A percentile compares a stretch with the other conserved stretches of the same genome.
phyloP scores from a whole-genome alignment of 2,329 filamentous ascomycete genomes.

The Sphaceloma murrayae region DNA sequence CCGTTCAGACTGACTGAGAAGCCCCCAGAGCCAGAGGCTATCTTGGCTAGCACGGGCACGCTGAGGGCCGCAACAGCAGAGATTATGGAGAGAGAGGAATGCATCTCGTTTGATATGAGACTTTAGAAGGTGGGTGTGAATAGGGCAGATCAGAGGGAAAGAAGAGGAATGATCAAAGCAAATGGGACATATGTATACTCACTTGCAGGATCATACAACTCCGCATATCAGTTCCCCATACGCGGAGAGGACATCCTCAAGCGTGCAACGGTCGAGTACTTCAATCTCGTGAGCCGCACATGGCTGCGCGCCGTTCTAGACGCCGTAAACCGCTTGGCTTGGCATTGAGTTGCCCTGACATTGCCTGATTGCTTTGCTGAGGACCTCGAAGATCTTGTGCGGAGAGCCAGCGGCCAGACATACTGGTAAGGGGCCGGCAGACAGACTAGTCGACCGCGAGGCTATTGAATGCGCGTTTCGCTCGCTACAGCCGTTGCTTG shows the following conservation, averaged over 20 bases:
- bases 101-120: slow-evolving; percentile 1
- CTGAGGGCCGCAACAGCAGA: not conserved
- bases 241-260: no score
- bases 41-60: slow-evolving; percentile 4
- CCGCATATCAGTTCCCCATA: no score
- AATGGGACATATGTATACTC: slow-evolving; percentile 6
- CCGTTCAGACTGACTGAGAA: slow-evolving; percentile 11
- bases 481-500: no score
- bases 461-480: no score
- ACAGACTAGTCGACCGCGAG: no score
- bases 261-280: slow-evolving; percentile 3
- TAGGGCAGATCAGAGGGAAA: not conserved
- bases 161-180: not conserved
- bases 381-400: no score
- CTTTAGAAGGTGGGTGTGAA: not conserved
- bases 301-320: slow-evolving; percentile 6
- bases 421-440: no score
- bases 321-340: slow-evolving; percentile 6
- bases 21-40: not conserved
- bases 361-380: no score
- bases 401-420: no score
- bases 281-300: slow-evolving; percentile 7
- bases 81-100: slow-evolving; percentile 5
- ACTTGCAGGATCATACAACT: not conserved
- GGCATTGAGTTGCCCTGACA: slow-evolving; percentile 1